Evolutionary conservation across 768 basidiomycete genomes (phyloP).

Genomic region (Termitomyces sp.): DNA sequence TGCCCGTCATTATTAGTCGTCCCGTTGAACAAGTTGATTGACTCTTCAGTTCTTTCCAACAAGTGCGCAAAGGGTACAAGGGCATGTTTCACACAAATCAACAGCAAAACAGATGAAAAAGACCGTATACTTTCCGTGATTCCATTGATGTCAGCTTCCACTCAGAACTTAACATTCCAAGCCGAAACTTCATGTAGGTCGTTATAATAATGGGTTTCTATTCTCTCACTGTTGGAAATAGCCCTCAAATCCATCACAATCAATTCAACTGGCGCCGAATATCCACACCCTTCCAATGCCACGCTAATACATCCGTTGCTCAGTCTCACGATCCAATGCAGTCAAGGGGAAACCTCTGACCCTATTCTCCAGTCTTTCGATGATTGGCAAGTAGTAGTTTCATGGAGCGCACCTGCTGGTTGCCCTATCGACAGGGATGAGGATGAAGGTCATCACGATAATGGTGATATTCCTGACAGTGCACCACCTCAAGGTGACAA

Average conservation of each 20-base stretch:
- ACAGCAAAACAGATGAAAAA: constrained; percentile 45
- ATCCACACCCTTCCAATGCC: constrained; percentile 45
- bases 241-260: constrained; percentile 54
- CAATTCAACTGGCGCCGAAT: constrained; percentile 53
- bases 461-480: constrained; percentile 15
- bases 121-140: constrained; percentile 73
- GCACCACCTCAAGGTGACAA: constrained; percentile 20
- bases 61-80: constrained; percentile 69
- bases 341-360: constrained; percentile 30
- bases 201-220: not conserved
- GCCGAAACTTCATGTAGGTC: constrained; percentile 35
- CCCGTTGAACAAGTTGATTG: not conserved
- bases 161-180: constrained; percentile 25
- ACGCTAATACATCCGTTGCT: constrained; percentile 51
- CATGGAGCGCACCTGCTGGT: constrained; percentile 60
- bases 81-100: constrained; percentile 69
- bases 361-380: constrained; percentile 61
- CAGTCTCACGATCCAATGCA: constrained; percentile 58
- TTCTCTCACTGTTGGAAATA: constrained; percentile 19
- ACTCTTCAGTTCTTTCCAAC: not conserved
- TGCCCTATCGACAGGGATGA: constrained; percentile 40
- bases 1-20: constrained; percentile 27
- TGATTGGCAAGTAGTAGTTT: constrained; percentile 43
- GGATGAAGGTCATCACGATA: constrained; percentile 34
- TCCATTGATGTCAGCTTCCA: constrained; percentile 50